Evolutionary conservation across 2,329 filamentous ascomycete genomes (phyloP).

Genomic region (Pseudogymnoascus sp.): DNA sequence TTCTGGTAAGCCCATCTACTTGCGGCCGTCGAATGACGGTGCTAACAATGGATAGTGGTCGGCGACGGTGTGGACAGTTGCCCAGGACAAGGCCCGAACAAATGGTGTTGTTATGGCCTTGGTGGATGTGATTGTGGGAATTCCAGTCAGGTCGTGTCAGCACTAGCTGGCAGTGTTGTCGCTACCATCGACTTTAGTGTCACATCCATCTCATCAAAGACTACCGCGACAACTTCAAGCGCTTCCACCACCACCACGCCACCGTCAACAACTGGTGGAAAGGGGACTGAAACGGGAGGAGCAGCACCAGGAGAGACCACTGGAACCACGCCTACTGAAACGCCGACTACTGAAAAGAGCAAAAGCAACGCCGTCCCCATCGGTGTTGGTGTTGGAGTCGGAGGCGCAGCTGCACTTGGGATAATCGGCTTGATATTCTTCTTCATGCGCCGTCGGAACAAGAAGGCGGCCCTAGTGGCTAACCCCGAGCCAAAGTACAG

Average conservation of each 20-base stretch:
- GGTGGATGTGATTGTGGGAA: background rate
- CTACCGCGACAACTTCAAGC: background rate
- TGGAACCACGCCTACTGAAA: background rate
- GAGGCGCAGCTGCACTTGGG: background rate
- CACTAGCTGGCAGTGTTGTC: background rate
- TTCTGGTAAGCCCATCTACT: background rate
- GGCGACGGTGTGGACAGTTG: background rate
- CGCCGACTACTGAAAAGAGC: background rate
- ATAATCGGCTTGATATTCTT: background rate
- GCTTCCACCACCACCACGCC: background rate
- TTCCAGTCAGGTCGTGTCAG: background rate
- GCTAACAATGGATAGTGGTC: background rate
- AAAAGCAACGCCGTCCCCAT: background rate
- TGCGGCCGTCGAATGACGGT: background rate
- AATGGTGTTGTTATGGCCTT: background rate
- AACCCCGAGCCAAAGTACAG: background rate
- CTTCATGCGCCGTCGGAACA: background rate
- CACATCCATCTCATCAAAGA: background rate
- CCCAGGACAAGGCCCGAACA: background rate
- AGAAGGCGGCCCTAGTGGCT: background rate
- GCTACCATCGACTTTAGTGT: background rate
- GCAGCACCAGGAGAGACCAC: background rate
- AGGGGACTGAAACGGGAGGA: background rate
- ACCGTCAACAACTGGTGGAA: background rate
- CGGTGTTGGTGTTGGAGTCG: background rate